These are phyloP conservation scores for Ilyonectria robusta DNA, from an alignment of 2,329 filamentous ascomycete genomes.

Conservation along the genomic window DNA sequence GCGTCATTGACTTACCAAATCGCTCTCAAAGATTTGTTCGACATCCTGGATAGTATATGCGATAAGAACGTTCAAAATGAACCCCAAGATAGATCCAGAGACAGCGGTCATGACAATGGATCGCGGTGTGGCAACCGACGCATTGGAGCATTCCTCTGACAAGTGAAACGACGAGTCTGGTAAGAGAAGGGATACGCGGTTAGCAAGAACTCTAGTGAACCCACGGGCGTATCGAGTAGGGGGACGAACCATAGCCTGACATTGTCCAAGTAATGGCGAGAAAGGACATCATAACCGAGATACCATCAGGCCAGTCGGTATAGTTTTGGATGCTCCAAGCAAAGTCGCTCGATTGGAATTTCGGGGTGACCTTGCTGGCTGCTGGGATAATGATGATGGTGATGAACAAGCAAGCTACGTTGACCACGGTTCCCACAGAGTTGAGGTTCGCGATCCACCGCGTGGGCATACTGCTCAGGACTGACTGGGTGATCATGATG, in stretches of 20 bases:
- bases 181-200: neutral
- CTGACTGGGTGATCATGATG: constrained; percentile 25
- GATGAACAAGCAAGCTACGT: constrained; percentile 27
- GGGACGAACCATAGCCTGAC: constrained; percentile 27
- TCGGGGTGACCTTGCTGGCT: constrained; percentile 8
- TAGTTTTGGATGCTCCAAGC: constrained; percentile 29
- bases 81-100: constrained; percentile 25
- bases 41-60: constrained; percentile 31
- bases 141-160: constrained; percentile 31
- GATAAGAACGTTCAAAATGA: constrained; percentile 25
- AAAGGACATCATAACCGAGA: constrained; percentile 30
- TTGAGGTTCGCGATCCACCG: constrained; percentile 33
- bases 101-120: constrained; percentile 31
- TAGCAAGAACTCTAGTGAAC: neutral
- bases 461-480: constrained; percentile 30
- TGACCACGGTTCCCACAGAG: constrained; percentile 24
- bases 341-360: constrained; percentile 21
- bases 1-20: constrained; percentile 5
- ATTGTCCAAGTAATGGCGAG: constrained; percentile 33
- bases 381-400: constrained; percentile 32
- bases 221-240: no score
- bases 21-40: constrained; percentile 28
- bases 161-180: constrained; percentile 30
- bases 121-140: constrained; percentile 26
- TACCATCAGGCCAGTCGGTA: constrained; percentile 31